A percentile compares a stretch with the other conserved stretches of the same genome.
These are phyloP conservation scores for Pestalotiopsis sp. DNA, from an alignment of 2,329 filamentous ascomycete genomes.

Conservation along the genomic window DNA sequence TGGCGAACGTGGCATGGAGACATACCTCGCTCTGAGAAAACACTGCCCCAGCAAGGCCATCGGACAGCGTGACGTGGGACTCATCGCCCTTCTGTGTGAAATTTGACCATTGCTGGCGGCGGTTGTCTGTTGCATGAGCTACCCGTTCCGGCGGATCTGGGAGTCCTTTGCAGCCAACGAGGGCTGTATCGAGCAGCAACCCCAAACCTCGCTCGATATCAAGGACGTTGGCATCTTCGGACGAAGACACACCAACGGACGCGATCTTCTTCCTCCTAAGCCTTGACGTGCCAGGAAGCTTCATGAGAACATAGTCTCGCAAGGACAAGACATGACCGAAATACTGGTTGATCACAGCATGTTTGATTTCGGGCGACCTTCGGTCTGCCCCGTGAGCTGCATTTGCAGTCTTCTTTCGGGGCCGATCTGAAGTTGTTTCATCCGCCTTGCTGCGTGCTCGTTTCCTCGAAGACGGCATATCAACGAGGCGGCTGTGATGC, in stretches of 20 bases:
- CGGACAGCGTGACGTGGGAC: conserved; percentile 53
- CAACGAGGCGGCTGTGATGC: neutral
- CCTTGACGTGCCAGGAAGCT: conserved; percentile 67
- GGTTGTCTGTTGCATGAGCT: conserved; percentile 33
- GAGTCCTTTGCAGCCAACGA: conserved; percentile 53
- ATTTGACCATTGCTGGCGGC: conserved; percentile 55
- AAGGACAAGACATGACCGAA: conserved; percentile 68
- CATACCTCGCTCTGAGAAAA: conserved; percentile 67
- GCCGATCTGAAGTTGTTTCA: neutral
- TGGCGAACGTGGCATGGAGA: conserved; percentile 7
- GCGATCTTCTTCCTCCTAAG: conserved; percentile 58
- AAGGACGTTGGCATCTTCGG: conserved; percentile 17
- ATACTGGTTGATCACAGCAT: conserved; percentile 68
- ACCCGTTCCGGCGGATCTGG: conserved; percentile 31
- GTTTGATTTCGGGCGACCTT: conserved; percentile 33
- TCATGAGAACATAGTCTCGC: conserved; percentile 67
- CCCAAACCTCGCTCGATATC: conserved; percentile 46
- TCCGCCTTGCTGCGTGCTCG: neutral
- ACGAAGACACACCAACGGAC: conserved; percentile 35
- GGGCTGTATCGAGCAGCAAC: conserved; percentile 65
- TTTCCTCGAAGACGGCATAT: conserved; percentile 7
- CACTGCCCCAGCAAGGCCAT: conserved; percentile 40
- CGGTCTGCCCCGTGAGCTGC: neutral
- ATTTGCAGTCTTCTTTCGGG: neutral
- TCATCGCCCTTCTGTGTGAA: conserved; percentile 66